Conservation (phyloP, 306 rosid species). For the Trifolium fragiferum region DNA sequence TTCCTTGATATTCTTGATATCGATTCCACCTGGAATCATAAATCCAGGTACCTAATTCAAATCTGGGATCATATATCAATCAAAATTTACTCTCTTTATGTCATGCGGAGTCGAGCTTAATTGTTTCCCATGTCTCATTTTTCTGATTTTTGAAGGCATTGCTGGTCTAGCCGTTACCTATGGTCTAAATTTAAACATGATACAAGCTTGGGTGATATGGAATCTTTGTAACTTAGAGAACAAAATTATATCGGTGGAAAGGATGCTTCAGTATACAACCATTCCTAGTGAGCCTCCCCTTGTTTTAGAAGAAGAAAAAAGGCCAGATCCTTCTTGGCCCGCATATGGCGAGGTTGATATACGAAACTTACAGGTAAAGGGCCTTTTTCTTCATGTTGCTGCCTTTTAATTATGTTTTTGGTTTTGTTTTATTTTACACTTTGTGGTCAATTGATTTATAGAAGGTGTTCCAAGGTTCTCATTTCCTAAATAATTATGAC, state of each 20-base stretch:
- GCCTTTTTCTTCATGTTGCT: background rate
- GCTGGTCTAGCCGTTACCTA: conserved; percentile 91
- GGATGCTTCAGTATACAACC: conserved; percentile 69
- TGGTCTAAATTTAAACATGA: conserved; percentile 73
- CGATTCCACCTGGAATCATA: conserved; percentile 72
- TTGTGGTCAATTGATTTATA: background rate
- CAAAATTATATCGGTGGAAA: conserved; percentile 86
- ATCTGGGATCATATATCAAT: conserved; percentile 9
- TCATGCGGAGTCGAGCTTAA: conserved; percentile 15
- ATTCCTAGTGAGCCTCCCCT: conserved; percentile 79
- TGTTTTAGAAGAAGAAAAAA: conserved; percentile 59
- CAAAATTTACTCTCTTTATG: background rate
- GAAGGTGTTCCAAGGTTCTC: background rate
- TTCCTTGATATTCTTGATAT: conserved; percentile 70
- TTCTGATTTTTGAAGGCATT: conserved; percentile 53
- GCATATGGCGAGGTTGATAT: conserved; percentile 68
- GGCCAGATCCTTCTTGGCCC: conserved; percentile 74
- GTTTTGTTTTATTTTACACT: conserved; percentile 1
- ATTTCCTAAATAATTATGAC: conserved; percentile 15
- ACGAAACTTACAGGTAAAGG: conserved; percentile 67
- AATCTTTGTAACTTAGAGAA: conserved; percentile 77
- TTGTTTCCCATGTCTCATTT: conserved; percentile 12
- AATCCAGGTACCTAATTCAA: conserved; percentile 66
- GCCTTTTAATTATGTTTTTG: background rate
- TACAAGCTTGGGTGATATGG: conserved; percentile 75